Base-by-base conservation (phyloP, 2,329 filamentous ascomycete genomes). In the Talaromyces atroroseus region DNA sequence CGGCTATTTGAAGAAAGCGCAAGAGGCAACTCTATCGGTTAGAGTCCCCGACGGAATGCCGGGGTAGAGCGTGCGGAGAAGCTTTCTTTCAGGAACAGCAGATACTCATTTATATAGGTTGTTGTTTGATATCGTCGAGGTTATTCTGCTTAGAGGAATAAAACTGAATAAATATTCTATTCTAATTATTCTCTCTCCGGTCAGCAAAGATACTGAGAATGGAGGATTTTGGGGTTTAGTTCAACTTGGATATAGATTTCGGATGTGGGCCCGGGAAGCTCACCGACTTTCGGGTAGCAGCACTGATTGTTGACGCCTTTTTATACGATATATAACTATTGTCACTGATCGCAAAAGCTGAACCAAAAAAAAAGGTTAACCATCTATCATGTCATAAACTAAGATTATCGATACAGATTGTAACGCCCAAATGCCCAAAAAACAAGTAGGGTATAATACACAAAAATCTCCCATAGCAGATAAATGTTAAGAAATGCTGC, bases 1-100 rank as follows among this genome's bases (percentile, higher is more conserved):
- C 59, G 29, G 46, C 38, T 57, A 51, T 53, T 52, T 54, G 29
- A 47, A 52, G 34, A 46, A 10, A 52, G 36, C n/a, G 36, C 52
- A 29, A 44, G 10, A 21, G 20, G 20, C 40, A 34, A 47, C 11
- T 42, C 24, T 38, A 51, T 72, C 70, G 70, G 70, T 62, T 72
- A 72, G 70, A 66, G 62, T 62, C 63, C 55, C 46, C 69, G 67
- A 53, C 26, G 42, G 51, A 58, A 56, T 52, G 57, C 54, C 58
- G 63, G 57, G 61, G 60, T 63, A 59, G 58, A 58, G 26, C 26
- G 46, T 48, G n/a, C 32, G 46, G 46, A 32, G 46, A 48, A 48
- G 46, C 6, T 44, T 20, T 11, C 40, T 6, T 29, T 32, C 46
- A 48, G 23, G 12, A 48, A 48, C 46, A 29, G 24, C 20, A 5